Percentiles rank a stretch among this genome's conserved stretches.
Evolutionary conservation across 345 rosid genomes (phyloP).

Genomic region (Syzygium aqueum): DNA sequence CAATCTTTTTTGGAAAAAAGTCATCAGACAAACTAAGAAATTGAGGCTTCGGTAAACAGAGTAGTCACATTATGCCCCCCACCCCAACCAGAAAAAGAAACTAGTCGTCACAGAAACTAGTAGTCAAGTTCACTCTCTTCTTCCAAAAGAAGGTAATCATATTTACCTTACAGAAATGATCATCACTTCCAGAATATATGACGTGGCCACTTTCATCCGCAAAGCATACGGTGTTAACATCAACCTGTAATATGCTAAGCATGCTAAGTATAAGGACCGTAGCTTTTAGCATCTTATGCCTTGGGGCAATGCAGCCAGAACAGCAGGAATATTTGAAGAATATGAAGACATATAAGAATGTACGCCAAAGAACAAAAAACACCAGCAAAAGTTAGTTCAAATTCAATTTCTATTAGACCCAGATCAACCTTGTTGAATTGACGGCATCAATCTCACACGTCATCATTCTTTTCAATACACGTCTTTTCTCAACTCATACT

Average conservation of each 20-base stretch:
- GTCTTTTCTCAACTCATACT: background rate
- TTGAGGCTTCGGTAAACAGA: background rate
- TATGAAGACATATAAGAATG: background rate
- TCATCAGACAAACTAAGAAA: background rate
- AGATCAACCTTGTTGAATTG: background rate
- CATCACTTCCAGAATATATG: slow-evolving; percentile 65
- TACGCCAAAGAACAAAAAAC: background rate
- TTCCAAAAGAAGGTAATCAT: background rate
- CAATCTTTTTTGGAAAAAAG: background rate
- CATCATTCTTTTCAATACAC: background rate
- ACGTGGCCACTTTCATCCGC: slow-evolving; percentile 65
- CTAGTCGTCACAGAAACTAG: background rate
- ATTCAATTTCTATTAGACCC: background rate
- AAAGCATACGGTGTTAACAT: slow-evolving; percentile 70
- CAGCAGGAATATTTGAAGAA: background rate
- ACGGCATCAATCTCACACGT: background rate
- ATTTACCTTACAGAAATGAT: slow-evolving; percentile 48
- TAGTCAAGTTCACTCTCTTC: background rate
- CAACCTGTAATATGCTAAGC: slow-evolving; percentile 29
- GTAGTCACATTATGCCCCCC: background rate
- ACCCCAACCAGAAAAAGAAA: background rate
- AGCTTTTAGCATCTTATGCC: background rate
- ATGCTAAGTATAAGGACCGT: background rate
- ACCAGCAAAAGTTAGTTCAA: background rate
- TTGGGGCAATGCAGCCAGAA: background rate